Evolutionary conservation across 2,329 filamentous ascomycete genomes (phyloP), one percentile per base, ranked within the genome.

Genomic region (Neofusicoccum kwambonambiense): DNA sequence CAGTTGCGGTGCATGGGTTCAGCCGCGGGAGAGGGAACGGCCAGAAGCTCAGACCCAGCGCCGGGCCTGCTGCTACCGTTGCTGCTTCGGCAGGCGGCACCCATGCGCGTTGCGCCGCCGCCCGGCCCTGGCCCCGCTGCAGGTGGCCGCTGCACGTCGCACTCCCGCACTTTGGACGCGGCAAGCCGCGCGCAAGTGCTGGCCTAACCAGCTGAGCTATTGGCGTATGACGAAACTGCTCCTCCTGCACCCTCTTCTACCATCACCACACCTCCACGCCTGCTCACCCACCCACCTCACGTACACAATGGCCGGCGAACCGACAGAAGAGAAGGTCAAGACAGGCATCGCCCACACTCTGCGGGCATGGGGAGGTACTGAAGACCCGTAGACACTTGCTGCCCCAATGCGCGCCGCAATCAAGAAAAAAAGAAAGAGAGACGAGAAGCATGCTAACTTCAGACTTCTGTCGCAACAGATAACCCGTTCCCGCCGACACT

Each of bases 401-500:
- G 13, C 17, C 4, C 22, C 22, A 15, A 11, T 39, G 19, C 31
- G 4, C 37, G 39, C 13, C 9, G 6, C 11, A n/a, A 12, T 8
- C 3, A n/a, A 27, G n/a, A 31, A 4, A 31, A 2, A 31, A 7
- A 31, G 7, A 31, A 31, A 4, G n/a, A n/a, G n/a, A 31, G 27
- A 31, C 4, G 27, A 31, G 27, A 31, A 31, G 27, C 6, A 31
- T 31, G 22, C 50, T 50, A 37, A 54, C 22, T 11, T 22, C 45
- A 12, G 4, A 8, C 11, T 19, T 6, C 15, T n/a, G 5, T 31
- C 27, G 27, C 37, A 37, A 15, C 19, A 57, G 62, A 45, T 8
- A 57, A 64, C 35, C 61, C 42, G 8, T 82, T 90, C 37, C 86
- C 88, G 1, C 85, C 89, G 27, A 87, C 85, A 11, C 76, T 89